These are phyloP conservation scores for Suhomyces emberorum DNA, from an alignment of 805 yeast species.

Conservation along the genomic window DNA sequence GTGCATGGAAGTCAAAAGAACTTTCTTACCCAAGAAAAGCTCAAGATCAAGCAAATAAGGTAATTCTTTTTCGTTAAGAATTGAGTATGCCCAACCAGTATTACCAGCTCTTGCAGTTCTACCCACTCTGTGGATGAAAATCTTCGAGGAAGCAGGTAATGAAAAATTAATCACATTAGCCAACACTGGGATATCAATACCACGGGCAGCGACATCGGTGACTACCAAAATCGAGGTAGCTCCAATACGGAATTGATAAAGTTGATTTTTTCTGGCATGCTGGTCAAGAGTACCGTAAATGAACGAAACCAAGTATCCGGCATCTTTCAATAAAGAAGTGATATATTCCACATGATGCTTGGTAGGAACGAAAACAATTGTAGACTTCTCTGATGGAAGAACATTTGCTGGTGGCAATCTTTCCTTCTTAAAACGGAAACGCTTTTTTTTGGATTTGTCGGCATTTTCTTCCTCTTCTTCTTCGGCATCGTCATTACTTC, in stretches of 20 bases:
- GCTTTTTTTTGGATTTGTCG: constrained; percentile 30
- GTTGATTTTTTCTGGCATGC: constrained; percentile 86
- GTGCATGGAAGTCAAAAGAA: constrained; percentile 66
- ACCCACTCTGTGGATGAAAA: constrained; percentile 96
- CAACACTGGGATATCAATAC: constrained; percentile 95
- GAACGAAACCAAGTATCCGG: constrained; percentile 84
- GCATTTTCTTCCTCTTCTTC: constrained; percentile 44
- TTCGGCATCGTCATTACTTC: constrained; percentile 51
- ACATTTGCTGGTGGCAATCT: constrained; percentile 77
- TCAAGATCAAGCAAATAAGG: constrained; percentile 91
- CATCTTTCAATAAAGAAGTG: constrained; percentile 60
- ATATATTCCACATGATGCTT: constrained; percentile 97
- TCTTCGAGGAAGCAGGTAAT: constrained; percentile 87
- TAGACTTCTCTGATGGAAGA: constrained; percentile 79
- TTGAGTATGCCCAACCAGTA: constrained; percentile 95
- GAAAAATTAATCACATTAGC: constrained; percentile 93
- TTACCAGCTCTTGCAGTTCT: constrained; percentile 99
- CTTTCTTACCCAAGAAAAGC: constrained; percentile 80
- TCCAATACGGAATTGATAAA: constrained; percentile 81
- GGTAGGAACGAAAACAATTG: constrained; percentile 93
- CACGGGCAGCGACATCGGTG: constrained; percentile 98
- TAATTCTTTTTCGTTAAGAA: constrained; percentile 78
- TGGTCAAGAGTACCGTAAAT: constrained; percentile 95
- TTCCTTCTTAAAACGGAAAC: constrained; percentile 45
- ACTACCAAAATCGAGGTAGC: constrained; percentile 85